A percentile compares a stretch with the other conserved stretches of the same genome.
Evolutionary conservation across 2,329 filamentous ascomycete species (phyloP).

Genomic region (Fusarium phyllophilum): DNA sequence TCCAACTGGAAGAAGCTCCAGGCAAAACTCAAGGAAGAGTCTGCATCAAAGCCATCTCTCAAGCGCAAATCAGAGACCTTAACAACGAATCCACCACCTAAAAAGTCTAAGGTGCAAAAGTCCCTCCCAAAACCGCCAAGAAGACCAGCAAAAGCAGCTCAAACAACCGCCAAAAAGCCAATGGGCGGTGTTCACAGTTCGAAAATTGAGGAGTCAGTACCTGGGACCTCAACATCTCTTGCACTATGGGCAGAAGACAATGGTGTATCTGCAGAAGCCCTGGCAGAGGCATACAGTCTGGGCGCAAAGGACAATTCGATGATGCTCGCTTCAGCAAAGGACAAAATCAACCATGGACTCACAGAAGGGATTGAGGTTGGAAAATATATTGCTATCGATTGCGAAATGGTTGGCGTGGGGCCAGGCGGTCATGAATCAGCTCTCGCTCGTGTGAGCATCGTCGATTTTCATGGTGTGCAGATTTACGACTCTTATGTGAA

Average conservation of each 20-base stretch:
- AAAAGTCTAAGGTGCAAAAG: conserved; percentile 46
- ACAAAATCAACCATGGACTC: conserved; percentile 71
- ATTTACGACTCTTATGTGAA: conserved; percentile 94
- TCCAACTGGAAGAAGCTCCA: conserved; percentile 85
- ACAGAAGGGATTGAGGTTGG: conserved; percentile 74
- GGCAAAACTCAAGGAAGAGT: conserved; percentile 64
- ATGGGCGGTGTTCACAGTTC: conserved; percentile 71
- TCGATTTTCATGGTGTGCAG: conserved; percentile 93
- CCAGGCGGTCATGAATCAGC: conserved; percentile 75
- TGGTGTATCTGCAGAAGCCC: conserved; percentile 67
- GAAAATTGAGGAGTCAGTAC: conserved; percentile 51
- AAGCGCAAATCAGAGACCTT: conserved; percentile 55
- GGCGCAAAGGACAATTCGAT: conserved; percentile 60
- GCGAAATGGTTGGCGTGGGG: conserved; percentile 96
- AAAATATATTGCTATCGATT: conserved; percentile 93
- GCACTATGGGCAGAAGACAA: conserved; percentile 71
- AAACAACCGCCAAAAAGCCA: conserved; percentile 20
- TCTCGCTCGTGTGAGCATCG: conserved; percentile 86
- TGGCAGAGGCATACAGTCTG: conserved; percentile 71
- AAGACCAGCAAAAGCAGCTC: conserved; percentile 3
- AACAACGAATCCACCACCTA: conserved; percentile 32
- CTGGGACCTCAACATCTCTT: conserved; percentile 62
- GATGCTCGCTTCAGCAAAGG: conserved; percentile 58
- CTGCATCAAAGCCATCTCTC: conserved; percentile 50
- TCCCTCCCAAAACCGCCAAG: conserved; percentile 6